Evolutionary conservation across 129 eudicot species (phyloP).

Genomic region (Cynara cardunculus): DNA sequence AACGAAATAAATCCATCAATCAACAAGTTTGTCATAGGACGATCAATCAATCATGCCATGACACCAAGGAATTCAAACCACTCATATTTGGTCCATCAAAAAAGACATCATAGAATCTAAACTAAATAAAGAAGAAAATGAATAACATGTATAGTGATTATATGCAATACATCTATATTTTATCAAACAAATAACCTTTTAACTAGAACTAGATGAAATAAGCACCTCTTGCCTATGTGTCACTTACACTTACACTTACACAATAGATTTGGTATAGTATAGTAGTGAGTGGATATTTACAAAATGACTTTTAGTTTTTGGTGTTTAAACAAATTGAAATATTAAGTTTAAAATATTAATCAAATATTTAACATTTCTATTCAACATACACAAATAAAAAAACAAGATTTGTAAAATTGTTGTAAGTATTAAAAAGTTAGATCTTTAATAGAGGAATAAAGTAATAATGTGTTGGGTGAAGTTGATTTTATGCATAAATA

Average conservation of each 20-base stretch:
- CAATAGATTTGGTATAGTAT: background rate
- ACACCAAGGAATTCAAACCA: background rate
- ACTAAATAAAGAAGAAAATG: background rate
- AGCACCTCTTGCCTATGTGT: no score
- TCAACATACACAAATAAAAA: background rate
- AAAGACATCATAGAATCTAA: background rate
- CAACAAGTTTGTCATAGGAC: no score
- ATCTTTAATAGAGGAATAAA: background rate
- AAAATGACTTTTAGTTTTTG: background rate
- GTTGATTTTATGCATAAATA: background rate
- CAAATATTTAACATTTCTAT: background rate
- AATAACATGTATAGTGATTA: no score
- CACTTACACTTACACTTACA: no score
- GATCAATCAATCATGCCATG: no score
- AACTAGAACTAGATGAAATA: no score
- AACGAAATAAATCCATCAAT: no score
- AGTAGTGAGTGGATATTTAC: no score
- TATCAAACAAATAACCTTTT: no score
- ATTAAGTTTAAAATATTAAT: background rate
- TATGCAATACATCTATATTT: no score
- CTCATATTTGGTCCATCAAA: background rate
- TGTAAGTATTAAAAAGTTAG: background rate
- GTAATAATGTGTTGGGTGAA: slow-evolving; percentile 2
- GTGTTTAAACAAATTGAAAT: background rate
- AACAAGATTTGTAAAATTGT: background rate